Base-by-base conservation (phyloP, 2,329 filamentous ascomycete genomes). In the Exophiala sideris region DNA sequence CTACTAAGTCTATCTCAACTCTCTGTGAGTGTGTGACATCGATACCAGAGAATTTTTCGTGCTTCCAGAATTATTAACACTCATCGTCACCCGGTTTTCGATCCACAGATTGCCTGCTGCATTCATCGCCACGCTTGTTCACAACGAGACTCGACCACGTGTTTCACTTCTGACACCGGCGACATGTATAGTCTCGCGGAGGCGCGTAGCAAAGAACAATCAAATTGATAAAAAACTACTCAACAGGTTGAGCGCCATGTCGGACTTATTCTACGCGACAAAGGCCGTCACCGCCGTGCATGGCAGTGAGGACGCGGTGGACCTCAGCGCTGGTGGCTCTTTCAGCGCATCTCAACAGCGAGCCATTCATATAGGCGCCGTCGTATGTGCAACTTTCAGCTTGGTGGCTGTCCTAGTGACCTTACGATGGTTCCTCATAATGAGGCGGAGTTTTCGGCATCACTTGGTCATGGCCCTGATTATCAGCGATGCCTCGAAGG, bases 401-500 rank as follows among this genome's bases (percentile, higher is more conserved):
- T 71, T 88, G 32, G 49, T 78, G 2, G 75, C 81, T 9, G 79
- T 79, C 0, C 62, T 83, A 5, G 65, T 81, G 29, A 78, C 83
- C 2, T 78, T 86, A 38, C 87, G 86, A 70, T 90, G 85, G 84
- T 90, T 91, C 65, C 73, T 82, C 53, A 79, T 82, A 58, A 91
- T 91, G 85, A 79, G 82, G 61, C 80, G 86, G 64, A 84, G 79
- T 59, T 91, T 91, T 68, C 81, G 88, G 42, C 86, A 91, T 67
- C 83, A 86, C 58, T 77, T 92, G 50, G 86, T 92, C 53, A 83
- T 91, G 77, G 70, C 90, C 36, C 74, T 91, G 11, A 84, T 92
- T 44, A 78, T 84, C 57, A 86, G 85, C 62, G 87, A 91, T 68
- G 79, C 88, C 65, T 80, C 85, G 69, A 88, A 88, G 68, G 80